phyloP scores from a whole-genome alignment of 345 rosid genomes.

The Aquilaria sinensis region DNA sequence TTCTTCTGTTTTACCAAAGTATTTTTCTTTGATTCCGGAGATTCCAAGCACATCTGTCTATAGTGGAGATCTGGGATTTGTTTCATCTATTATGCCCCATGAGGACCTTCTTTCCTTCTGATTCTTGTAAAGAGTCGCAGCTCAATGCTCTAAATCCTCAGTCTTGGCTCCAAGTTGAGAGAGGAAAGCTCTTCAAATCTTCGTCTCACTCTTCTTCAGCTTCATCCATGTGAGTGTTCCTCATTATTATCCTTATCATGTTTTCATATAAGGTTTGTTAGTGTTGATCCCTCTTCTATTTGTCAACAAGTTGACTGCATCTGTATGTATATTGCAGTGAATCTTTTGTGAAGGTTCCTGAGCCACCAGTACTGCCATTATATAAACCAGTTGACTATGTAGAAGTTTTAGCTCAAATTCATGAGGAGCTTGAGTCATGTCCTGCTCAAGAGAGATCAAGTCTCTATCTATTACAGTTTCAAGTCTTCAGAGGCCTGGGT shows the following conservation, averaged over 20 bases:
- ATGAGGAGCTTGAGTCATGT: slow-evolving; percentile 92
- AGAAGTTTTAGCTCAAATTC: slow-evolving; percentile 94
- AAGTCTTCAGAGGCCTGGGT: slow-evolving; percentile 89
- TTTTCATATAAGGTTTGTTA: background rate
- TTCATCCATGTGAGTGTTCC: slow-evolving; percentile 65
- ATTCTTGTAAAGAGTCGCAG: slow-evolving; percentile 81
- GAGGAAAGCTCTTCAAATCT: slow-evolving; percentile 71
- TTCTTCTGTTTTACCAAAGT: slow-evolving; percentile 3
- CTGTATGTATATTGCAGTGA: slow-evolving; percentile 50
- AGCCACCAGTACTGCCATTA: slow-evolving; percentile 65
- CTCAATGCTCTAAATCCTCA: slow-evolving; percentile 83
- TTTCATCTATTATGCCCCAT: slow-evolving; percentile 83
- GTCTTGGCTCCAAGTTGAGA: slow-evolving; percentile 99
- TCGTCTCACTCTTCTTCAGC: slow-evolving; percentile 37
- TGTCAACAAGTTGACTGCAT: slow-evolving; percentile 11
- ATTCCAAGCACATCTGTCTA: slow-evolving; percentile 36
- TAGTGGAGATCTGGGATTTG: slow-evolving; percentile 98
- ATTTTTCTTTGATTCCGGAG: slow-evolving; percentile 18
- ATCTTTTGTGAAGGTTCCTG: slow-evolving; percentile 91
- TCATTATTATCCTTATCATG: background rate
- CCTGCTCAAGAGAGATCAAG: slow-evolving; percentile 50
- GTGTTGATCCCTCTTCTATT: background rate
- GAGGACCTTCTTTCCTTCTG: slow-evolving; percentile 81
- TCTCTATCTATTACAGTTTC: slow-evolving; percentile 75
- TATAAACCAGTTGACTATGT: slow-evolving; percentile 89